These are phyloP conservation scores for Pezizomycotina sp. DNA, from an alignment of 2,329 filamentous ascomycete species.

Conservation along the genomic window DNA sequence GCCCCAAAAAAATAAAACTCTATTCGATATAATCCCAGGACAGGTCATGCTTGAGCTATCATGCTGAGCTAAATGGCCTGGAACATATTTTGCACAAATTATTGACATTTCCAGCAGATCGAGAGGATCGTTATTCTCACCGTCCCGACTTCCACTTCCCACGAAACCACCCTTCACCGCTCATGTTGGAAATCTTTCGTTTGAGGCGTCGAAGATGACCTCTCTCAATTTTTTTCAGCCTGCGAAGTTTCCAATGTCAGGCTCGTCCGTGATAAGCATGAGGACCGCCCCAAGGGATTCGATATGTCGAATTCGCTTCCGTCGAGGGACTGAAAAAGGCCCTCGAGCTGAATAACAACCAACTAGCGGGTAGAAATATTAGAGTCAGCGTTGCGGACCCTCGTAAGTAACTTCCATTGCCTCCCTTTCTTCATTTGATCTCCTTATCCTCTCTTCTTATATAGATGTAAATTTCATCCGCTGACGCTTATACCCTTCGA, in stretches of 20 bases:
- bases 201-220: constrained; percentile 69
- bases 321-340: constrained; percentile 85
- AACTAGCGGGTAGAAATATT: constrained; percentile 76
- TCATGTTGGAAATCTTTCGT: constrained; percentile 90
- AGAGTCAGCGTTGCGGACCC: constrained; percentile 93
- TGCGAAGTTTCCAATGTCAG: constrained; percentile 82
- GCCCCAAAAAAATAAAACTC: too few relatives aligned
- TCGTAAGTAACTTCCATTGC: constrained; percentile 47
- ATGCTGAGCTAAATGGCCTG: too few relatives aligned
- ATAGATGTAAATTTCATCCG: neutral
- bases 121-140: constrained; percentile 35
- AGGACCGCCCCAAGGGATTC: constrained; percentile 90
- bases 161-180: constrained; percentile 88
- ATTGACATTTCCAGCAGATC: constrained; percentile 4
- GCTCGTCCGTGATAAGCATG: constrained; percentile 90
- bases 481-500: constrained; percentile 5
- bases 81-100: neutral
- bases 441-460: neutral
- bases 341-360: constrained; percentile 61
- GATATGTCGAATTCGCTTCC: constrained; percentile 84
- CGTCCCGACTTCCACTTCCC: constrained; percentile 75
- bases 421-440: neutral
- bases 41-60: too few relatives aligned
- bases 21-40: too few relatives aligned
- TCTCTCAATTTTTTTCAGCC: constrained; percentile 68